phyloP scores from a whole-genome alignment of 106 monocot genomes.

The Triglochin maritima region DNA sequence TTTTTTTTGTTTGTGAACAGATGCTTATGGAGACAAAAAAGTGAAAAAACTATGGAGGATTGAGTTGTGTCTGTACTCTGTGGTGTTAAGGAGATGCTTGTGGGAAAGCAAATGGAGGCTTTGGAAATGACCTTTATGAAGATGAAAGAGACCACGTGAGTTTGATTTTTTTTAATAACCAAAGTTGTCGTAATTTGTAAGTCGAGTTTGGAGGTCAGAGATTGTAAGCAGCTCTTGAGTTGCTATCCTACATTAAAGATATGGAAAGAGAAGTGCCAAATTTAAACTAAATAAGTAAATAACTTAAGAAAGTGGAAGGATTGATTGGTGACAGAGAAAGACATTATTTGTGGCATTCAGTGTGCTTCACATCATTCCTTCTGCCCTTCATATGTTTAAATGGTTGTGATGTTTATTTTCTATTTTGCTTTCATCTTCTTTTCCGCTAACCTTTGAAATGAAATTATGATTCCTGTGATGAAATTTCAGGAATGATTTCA shows the following conservation, averaged over 20 bases:
- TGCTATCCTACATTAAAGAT: too few relatives aligned
- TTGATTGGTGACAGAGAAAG: background rate
- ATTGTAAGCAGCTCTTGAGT: background rate
- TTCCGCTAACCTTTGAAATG: background rate
- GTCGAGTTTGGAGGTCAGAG: background rate
- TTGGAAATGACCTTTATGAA: conserved; percentile 41
- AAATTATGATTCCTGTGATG: background rate
- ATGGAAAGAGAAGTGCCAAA: too few relatives aligned
- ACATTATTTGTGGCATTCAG: background rate
- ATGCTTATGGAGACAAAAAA: conserved; percentile 45
- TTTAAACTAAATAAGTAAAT: too few relatives aligned
- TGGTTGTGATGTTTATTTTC: background rate
- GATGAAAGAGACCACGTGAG: conserved; percentile 58
- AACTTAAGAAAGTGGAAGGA: too few relatives aligned
- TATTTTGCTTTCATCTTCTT: background rate
- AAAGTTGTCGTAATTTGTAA: background rate
- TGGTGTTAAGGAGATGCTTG: conserved; percentile 38
- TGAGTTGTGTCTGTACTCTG: conserved; percentile 36
- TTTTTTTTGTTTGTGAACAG: conserved; percentile 15
- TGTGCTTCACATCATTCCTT: background rate
- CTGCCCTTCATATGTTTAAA: background rate
- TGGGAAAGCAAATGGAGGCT: conserved; percentile 60
- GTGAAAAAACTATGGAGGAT: conserved; percentile 51
- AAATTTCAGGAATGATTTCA: conserved; percentile 10
- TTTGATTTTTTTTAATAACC: background rate